Conservation (phyloP, 805 yeast species). For the Suhomyces sp. region DNA sequence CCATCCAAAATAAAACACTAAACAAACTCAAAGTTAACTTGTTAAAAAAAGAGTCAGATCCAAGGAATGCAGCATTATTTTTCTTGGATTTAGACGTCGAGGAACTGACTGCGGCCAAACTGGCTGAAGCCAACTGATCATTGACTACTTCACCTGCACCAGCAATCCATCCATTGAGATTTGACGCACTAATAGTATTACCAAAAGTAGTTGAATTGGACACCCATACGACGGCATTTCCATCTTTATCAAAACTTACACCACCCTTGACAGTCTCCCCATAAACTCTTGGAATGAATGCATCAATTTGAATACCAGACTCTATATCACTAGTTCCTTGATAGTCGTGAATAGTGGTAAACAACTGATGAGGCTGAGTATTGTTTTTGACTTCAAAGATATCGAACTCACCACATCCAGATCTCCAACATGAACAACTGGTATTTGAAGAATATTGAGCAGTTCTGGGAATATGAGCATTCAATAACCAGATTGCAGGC, state of each 20-base stretch:
- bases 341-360: conserved; percentile 70
- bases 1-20: conserved; percentile 10
- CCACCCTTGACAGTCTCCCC: conserved; percentile 60
- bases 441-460: conserved; percentile 61
- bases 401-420: conserved; percentile 80
- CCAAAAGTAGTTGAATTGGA: conserved; percentile 53
- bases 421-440: conserved; percentile 72
- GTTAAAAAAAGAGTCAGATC: conserved; percentile 7
- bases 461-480: conserved; percentile 72
- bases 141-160: conserved; percentile 27
- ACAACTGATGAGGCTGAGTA: conserved; percentile 54
- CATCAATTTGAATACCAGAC: conserved; percentile 56
- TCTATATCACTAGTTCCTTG: conserved; percentile 67
- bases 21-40: conserved; percentile 8
- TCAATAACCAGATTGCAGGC: conserved; percentile 78
- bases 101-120: conserved; percentile 17
- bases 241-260: conserved; percentile 61
- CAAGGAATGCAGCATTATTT: conserved; percentile 15
- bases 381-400: conserved; percentile 70
- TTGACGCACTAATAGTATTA: conserved; percentile 41
- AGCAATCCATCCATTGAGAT: conserved; percentile 46
- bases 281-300: conserved; percentile 56
- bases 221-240: conserved; percentile 59
- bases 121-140: conserved; percentile 26
- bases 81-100: conserved; percentile 21